phyloP scores from a whole-genome alignment of 805 yeast species.

The Candida verbasci region DNA sequence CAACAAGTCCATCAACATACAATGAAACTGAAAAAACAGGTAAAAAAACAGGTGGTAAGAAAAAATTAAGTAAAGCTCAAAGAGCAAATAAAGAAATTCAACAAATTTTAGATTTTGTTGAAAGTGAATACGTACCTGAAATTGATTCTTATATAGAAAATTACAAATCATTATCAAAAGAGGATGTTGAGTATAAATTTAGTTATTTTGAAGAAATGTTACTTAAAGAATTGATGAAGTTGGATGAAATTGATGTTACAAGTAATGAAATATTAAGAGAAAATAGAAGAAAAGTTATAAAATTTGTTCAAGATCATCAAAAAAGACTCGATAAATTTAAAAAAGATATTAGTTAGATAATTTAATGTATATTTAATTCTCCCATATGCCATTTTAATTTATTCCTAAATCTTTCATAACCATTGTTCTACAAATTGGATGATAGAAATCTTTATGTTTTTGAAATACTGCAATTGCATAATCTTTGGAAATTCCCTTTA shows the following conservation, averaged over 20 bases:
- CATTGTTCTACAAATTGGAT: conserved; percentile 28
- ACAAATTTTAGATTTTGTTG: conserved; percentile 35
- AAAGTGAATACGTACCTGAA: conserved; percentile 34
- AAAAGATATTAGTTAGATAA: conserved; percentile 18
- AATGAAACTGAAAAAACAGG: conserved; percentile 13
- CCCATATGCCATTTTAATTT: neutral
- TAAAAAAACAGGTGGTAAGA: conserved; percentile 22
- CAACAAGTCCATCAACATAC: neutral
- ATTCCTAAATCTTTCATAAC: conserved; percentile 19
- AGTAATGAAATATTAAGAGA: conserved; percentile 50
- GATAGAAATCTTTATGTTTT: conserved; percentile 19
- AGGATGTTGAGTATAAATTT: conserved; percentile 43
- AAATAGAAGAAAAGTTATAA: conserved; percentile 57
- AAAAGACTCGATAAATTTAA: conserved; percentile 49
- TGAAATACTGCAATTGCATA: conserved; percentile 24
- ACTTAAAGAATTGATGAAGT: conserved; percentile 58
- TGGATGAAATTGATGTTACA: conserved; percentile 60
- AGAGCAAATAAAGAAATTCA: conserved; percentile 37
- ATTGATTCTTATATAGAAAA: conserved; percentile 30
- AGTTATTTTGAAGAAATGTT: conserved; percentile 64
- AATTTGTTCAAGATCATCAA: conserved; percentile 55
- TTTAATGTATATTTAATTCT: neutral
- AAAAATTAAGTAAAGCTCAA: conserved; percentile 36
- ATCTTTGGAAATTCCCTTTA: conserved; percentile 17
- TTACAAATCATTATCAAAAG: conserved; percentile 20